Evolutionary conservation across 805 yeast species (phyloP), one percentile per base, ranked within the genome.

Genomic region (Nakazawaea populi): DNA sequence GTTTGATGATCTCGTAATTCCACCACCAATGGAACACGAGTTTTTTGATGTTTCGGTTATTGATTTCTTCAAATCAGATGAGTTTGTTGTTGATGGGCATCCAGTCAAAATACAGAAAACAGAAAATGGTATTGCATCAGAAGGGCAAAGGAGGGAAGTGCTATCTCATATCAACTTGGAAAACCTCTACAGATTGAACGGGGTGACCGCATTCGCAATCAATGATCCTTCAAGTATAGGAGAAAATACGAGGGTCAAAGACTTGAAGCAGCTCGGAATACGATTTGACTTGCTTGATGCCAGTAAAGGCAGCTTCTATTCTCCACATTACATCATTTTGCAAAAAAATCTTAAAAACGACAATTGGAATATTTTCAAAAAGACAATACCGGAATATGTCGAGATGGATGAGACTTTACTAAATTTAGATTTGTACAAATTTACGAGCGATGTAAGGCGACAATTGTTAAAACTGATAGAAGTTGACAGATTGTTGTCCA

Each of bases 181-280:
- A 53, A 78, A 77, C 54, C 62, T 77, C 18, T 70, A 67, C 50
- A 58, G 85, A 48, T 57, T 78, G 51, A 75, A 71, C 6, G 82
- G 83, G 1, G 58, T 75, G 32, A 78, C 83, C 0, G 75, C 75
- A 0, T 79, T 79, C 49, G 79, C 81, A 0, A 67, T 79, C 41
- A 75, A 75, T 54, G 67, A 66, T 51, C 65, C 69, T 6, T 43
- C 40, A 9, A 12, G 39, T n/a, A 34, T 37, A 8, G 47, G 42
- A 24, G 32, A 29, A 40, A 29, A 5, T 43, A 18, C 45, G 14
- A 44, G 47, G 12, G 67, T 59, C 9, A 51, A 56, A 0, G 48
- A 55, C 9, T 70, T 66, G 8, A 59, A 62, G 9, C 59, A 70
- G 36, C 53, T 79, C 32, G 85, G 85, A 0, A 54, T 79, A 6